Evolutionary conservation across 1,139 yeast genomes (phyloP), one percentile per base, ranked within the genome.

Genomic region (Candida sp.): DNA sequence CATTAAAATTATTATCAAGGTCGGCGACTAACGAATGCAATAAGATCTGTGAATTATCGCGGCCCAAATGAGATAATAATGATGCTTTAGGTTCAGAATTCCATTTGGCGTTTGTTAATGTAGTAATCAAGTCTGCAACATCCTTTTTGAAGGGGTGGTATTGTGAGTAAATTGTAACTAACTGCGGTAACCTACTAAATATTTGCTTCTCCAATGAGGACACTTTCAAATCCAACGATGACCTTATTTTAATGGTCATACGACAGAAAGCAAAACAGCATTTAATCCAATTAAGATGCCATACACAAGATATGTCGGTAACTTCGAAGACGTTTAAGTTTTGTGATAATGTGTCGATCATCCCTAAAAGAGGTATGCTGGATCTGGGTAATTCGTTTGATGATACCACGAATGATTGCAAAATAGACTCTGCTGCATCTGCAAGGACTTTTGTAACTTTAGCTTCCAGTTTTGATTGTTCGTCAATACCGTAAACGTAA

Each of bases 11-110:
- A 51, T 79, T 80, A 30, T 77, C 76, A 50, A 89, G 68, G 49
- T 88, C 91, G 1, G 74, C 57, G 0, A 81, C 75, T 36, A 91
- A 61, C 2, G 84, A 75, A 21, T 75, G 70, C 15, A 87, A 68
- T 34, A 93, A 70, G 7, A 80, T 66, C 37, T 75, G 77, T 0
- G 97, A 78, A 50, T 79, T 75, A 22, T 74, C 70, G 19, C 77
- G 73, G 3, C 96, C 95, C 43, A 91, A 66, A 58, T 88, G 90
- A 0, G 97, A 87, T 36, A 91, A 68, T 43, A 93, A 66, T 1
- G 96, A 88, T 3, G 96, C 96, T 33, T 81, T 79, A 22, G 76
- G 75, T 9, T 58, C 63, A 5, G 67, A 66, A 3, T 71, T 70
- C 86, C 93, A 84, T 8, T 70, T 64, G 0, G 84, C 87, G 29